Percentiles rank a stretch among this genome's conserved stretches.
phyloP scores from a whole-genome alignment of 2,329 filamentous ascomycete species.

The Fusarium austroafricanum region DNA sequence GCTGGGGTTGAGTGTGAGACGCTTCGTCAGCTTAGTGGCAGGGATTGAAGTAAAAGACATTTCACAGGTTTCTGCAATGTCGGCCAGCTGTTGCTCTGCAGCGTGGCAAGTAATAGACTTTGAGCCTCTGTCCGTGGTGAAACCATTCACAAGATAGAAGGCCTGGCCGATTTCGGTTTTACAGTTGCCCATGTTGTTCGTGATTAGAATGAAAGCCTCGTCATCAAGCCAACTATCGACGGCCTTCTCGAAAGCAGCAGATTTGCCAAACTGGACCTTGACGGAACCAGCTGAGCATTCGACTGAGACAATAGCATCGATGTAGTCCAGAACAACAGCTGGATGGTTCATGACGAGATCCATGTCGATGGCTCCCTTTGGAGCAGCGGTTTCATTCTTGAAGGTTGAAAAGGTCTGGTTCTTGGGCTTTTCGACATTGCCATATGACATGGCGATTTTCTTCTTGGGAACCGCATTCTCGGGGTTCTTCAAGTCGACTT shows the following conservation, averaged over 20 bases:
- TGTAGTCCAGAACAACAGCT: slow-evolving; percentile 16
- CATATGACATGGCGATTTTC: slow-evolving; percentile 15
- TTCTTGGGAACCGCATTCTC: slow-evolving; percentile 18
- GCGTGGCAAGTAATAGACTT: slow-evolving; percentile 14
- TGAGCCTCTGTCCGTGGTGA: not conserved
- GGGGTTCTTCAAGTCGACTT: slow-evolving; percentile 1
- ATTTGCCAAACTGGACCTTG: slow-evolving; percentile 9
- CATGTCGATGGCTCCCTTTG: slow-evolving; percentile 3
- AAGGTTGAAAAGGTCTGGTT: slow-evolving; percentile 5
- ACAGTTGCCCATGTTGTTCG: slow-evolving; percentile 13
- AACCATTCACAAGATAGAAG: slow-evolving; percentile 7
- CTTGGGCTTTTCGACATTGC: slow-evolving; percentile 1
- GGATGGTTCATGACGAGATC: slow-evolving; percentile 21
- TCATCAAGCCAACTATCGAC: not conserved
- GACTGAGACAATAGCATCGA: slow-evolving; percentile 4
- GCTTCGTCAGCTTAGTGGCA: slow-evolving; percentile 8
- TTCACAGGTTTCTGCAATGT: slow-evolving; percentile 14
- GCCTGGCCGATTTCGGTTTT: slow-evolving; percentile 7
- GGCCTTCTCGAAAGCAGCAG: slow-evolving; percentile 1
- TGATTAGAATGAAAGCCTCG: slow-evolving; percentile 4
- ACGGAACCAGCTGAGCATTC: not conserved
- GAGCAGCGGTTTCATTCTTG: not conserved
- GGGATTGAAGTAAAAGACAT: slow-evolving; percentile 19
- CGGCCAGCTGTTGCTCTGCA: not conserved
- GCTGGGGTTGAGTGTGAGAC: slow-evolving; percentile 1